A percentile compares a stretch with the other conserved stretches of the same genome.
Evolutionary conservation across 179 eudicot genomes (phyloP).

Genomic region (Heliamphora pulchella): DNA sequence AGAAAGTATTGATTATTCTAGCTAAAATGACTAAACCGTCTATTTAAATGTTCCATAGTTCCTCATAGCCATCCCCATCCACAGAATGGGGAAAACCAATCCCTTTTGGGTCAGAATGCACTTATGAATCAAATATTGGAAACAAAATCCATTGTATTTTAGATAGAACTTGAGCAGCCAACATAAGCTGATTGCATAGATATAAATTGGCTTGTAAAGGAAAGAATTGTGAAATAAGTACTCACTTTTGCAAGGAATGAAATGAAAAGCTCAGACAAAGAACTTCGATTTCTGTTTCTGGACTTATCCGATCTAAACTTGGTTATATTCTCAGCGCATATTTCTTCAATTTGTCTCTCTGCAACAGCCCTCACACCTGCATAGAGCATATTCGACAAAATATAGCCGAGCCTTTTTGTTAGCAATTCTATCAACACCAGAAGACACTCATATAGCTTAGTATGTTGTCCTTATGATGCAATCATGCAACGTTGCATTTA

Average conservation of each 20-base stretch:
- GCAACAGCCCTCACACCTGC: constrained; percentile 80
- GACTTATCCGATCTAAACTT: constrained; percentile 36
- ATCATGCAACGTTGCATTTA: neutral
- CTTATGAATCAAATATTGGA: neutral
- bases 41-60: neutral
- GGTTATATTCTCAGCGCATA: constrained; percentile 45
- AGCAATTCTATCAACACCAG: neutral
- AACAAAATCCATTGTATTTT: neutral
- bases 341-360: constrained; percentile 61
- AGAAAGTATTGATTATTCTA: constrained; percentile 1
- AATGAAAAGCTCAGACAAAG: constrained; percentile 64
- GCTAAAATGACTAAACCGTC: neutral
- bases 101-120: constrained; percentile 1
- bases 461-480: neutral
- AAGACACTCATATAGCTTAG: neutral
- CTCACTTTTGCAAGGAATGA: constrained; percentile 76
- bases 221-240: neutral
- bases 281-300: constrained; percentile 46
- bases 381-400: neutral
- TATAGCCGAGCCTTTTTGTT: neutral
- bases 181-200: neutral
- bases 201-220: neutral
- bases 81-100: neutral
- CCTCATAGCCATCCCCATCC: neutral
- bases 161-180: neutral